Evolutionary conservation across 306 rosid species (phyloP).

Genomic region (Neltuma alba): DNA sequence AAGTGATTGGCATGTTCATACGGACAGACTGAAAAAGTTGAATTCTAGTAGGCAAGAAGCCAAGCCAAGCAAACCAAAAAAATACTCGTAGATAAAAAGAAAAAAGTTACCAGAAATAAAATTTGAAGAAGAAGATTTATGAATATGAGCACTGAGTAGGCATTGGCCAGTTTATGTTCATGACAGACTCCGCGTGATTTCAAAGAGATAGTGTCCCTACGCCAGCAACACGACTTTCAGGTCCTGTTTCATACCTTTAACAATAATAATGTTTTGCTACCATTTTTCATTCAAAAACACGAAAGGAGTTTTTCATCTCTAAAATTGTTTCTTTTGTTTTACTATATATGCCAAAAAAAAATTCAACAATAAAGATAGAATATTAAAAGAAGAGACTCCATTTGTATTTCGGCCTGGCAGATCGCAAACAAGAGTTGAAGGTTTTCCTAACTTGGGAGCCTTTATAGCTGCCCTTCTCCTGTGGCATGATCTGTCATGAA

Average conservation of each 20-base stretch:
- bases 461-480: not conserved
- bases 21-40: not conserved
- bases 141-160: not conserved
- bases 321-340: not conserved
- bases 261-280: not conserved
- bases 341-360: not conserved
- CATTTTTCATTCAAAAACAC: not conserved
- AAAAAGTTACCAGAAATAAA: not conserved
- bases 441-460: not conserved
- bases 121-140: not conserved
- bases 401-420: not conserved
- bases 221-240: not conserved
- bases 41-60: not conserved
- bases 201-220: not conserved
- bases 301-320: not conserved
- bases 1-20: not conserved
- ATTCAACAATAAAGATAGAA: not conserved
- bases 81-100: not conserved
- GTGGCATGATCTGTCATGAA: not conserved
- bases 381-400: not conserved
- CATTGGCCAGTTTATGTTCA: not conserved
- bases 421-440: not conserved
- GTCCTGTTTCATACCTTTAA: not conserved
- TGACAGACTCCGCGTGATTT: not conserved
- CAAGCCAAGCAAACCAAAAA: not conserved